Evolutionary conservation across 169 alveolate genomes (phyloP).

Genomic region (Cryptosporidium xiaoi): DNA sequence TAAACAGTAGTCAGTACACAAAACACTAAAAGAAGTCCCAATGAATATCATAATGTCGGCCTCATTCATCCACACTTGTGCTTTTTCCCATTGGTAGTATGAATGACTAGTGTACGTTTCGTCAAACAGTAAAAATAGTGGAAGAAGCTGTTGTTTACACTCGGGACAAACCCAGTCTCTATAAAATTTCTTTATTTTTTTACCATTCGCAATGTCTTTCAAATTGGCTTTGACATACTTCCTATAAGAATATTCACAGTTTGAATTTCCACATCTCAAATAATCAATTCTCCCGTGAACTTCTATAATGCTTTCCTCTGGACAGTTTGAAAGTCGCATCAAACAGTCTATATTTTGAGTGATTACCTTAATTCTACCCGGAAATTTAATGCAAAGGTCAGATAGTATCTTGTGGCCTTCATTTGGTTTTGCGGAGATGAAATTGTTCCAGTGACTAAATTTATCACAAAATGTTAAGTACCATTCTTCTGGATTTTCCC

Average conservation of each 20-base stretch:
- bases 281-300: conserved; percentile 68
- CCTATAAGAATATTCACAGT: conserved; percentile 20
- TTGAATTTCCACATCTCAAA: conserved; percentile 36
- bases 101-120: conserved; percentile 58
- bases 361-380: conserved; percentile 44
- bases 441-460: conserved; percentile 20
- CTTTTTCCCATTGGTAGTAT: conserved; percentile 64
- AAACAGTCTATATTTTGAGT: conserved; percentile 71
- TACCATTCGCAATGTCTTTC: neutral
- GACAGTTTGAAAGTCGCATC: conserved; percentile 42
- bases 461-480: conserved; percentile 26
- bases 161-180: conserved; percentile 27
- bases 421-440: conserved; percentile 58
- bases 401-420: conserved; percentile 50
- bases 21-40: conserved; percentile 68
- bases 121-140: conserved; percentile 49
- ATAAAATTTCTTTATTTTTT: conserved; percentile 16
- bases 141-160: conserved; percentile 26
- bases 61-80: conserved; percentile 65
- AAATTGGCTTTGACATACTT: conserved; percentile 20
- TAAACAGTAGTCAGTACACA: conserved; percentile 57
- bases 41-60: conserved; percentile 66
- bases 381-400: conserved; percentile 8
- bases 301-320: conserved; percentile 52
- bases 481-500: conserved; percentile 37